phyloP scores from a whole-genome alignment of 371 early-diverging fungal species.

The Mortierella sp. region DNA sequence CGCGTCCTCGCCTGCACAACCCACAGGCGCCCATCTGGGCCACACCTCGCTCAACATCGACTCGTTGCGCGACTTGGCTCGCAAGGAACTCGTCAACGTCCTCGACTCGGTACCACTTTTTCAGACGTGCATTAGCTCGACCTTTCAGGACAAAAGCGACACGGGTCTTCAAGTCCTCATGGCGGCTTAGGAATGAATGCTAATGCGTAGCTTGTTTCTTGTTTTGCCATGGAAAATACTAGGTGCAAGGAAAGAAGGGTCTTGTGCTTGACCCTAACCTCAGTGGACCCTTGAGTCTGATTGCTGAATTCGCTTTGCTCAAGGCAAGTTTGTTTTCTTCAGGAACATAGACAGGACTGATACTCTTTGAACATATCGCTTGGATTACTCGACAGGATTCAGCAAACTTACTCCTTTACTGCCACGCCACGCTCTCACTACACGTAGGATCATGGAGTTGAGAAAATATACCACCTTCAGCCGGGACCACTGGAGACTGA shows the following conservation, averaged over 20 bases:
- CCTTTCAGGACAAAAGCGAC: background rate
- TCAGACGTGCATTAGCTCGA: background rate
- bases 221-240: background rate
- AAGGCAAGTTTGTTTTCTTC: conserved; percentile 67
- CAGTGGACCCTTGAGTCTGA: conserved; percentile 86
- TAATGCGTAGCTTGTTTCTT: background rate
- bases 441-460: conserved; percentile 92
- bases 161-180: background rate
- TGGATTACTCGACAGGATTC: background rate
- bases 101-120: conserved; percentile 76
- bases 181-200: background rate
- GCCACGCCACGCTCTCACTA: background rate
- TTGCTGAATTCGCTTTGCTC: conserved; percentile 88
- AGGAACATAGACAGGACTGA: background rate
- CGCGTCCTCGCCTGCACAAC: conserved; percentile 47
- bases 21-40: conserved; percentile 57
- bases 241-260: conserved; percentile 92
- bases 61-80: conserved; percentile 75
- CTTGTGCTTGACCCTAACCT: conserved; percentile 89
- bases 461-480: conserved; percentile 90
- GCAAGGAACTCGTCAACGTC: conserved; percentile 78
- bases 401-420: too few species aligned
- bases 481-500: conserved; percentile 75
- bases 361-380: background rate
- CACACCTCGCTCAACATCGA: conserved; percentile 65